Evolutionary conservation across 2,329 filamentous ascomycete genomes (phyloP).

Genomic region (Aspergillus unguis): DNA sequence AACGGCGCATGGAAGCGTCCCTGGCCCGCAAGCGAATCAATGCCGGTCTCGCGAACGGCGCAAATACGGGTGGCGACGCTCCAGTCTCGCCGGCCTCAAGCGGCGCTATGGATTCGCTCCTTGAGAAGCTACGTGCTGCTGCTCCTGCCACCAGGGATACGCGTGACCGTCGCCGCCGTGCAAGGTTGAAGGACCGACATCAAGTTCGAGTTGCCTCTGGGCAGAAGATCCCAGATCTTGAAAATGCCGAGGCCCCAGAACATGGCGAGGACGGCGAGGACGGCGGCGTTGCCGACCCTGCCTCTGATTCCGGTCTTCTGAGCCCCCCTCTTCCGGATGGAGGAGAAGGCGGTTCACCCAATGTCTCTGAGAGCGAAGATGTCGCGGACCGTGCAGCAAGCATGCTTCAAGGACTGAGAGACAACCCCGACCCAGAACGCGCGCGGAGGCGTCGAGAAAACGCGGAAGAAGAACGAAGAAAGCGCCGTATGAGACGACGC

Average conservation of each 20-base stretch:
- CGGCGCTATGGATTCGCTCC: slow-evolving; percentile 90
- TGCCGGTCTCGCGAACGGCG: slow-evolving; percentile 64
- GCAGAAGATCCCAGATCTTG: slow-evolving; percentile 74
- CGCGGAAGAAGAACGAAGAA: slow-evolving; percentile 72
- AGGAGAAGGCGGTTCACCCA: slow-evolving; percentile 30
- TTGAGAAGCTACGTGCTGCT: slow-evolving; percentile 91
- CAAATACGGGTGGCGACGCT: slow-evolving; percentile 39
- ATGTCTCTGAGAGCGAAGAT: slow-evolving; percentile 59
- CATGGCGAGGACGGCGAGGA: slow-evolving; percentile 50
- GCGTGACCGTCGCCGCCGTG: slow-evolving; percentile 80
- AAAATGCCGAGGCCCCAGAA: slow-evolving; percentile 57
- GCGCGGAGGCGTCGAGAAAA: slow-evolving; percentile 68
- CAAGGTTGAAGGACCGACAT: slow-evolving; percentile 83
- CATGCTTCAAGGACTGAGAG: slow-evolving; percentile 77
- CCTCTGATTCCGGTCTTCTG: slow-evolving; percentile 42
- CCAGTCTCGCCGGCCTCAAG: slow-evolving; percentile 68
- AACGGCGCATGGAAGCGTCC: slow-evolving; percentile 80
- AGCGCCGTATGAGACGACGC: slow-evolving; percentile 64
- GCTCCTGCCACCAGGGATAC: slow-evolving; percentile 87
- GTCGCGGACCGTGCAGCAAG: slow-evolving; percentile 81
- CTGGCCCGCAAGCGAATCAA: slow-evolving; percentile 77
- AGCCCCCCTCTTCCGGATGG: slow-evolving; percentile 49
- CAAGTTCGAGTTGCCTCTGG: slow-evolving; percentile 86
- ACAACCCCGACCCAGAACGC: slow-evolving; percentile 54
- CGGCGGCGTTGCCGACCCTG: slow-evolving; percentile 20